Base-by-base conservation (phyloP, 441 rosid genomes). In the Flueggea neowawraea region DNA sequence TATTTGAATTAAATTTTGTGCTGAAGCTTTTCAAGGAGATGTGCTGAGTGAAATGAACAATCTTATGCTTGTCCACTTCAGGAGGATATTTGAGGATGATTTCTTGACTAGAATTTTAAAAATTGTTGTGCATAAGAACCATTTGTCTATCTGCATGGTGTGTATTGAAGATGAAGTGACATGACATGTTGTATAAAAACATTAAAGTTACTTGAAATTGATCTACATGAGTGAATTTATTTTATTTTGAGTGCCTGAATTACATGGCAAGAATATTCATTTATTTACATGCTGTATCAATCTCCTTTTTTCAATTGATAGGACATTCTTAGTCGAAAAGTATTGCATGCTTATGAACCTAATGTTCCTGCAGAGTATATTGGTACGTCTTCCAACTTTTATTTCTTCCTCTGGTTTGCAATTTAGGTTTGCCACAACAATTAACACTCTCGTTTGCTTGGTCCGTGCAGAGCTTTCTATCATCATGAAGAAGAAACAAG, bases 261-360 rank as follows among this genome's bases (percentile, higher is more conserved):
- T 22, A 2, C 28, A 22, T 22, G 28, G 28, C 28, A 22, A 22
- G 28, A 22, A 22, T 22, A 22, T 22, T 22, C 28, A 22, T 22
- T 47, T 47, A 10, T 47, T 47, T 47, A 36, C 41, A 58, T 53
- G 48, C 67, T 43, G 63, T 55, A 16, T 31, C n/a, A n/a, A n/a
- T n/a, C 33, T 10, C 36, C 31, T 54, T 22, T 32, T 41, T 76
- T 55, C 51, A 61, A 71, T 67, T 68, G 60, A 59, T 72, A 84
- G 88, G 68, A 69, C 60, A 36, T 47, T 50, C 44, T 57, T 57
- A 74, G 28, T 63, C 75, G 57, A 64, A 74, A 72, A 69, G 59
- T 77, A 16, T 69, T 89, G 62, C 86, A 80, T 65, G 86, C 84
- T 54, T 86, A 68, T 71, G 90, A 83, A 83, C 63, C 73, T 43